A percentile compares a stretch with the other conserved stretches of the same genome.
phyloP scores from a whole-genome alignment of 495 filamentous ascomycete species.

The Tricharina praecox region DNA sequence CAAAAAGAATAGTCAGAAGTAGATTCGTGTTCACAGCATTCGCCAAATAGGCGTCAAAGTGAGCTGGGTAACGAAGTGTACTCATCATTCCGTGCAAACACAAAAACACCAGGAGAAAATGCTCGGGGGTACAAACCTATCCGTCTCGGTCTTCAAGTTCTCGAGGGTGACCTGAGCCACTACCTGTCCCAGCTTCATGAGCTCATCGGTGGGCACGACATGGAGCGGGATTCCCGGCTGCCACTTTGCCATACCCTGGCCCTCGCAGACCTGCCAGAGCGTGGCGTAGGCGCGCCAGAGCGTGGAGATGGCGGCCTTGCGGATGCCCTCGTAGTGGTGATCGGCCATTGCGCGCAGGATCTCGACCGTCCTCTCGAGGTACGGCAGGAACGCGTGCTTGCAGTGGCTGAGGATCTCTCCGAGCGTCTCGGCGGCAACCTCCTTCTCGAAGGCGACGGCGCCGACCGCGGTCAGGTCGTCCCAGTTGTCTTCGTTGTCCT shows the following conservation, averaged over 20 bases:
- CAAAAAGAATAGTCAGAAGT: conserved; percentile 32
- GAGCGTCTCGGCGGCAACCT: conserved; percentile 87
- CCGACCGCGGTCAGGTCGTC: conserved; percentile 50
- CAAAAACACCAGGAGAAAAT: conserved; percentile 13
- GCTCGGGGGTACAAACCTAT: conserved; percentile 50
- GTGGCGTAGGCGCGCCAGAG: conserved; percentile 86
- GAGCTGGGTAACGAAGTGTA: conserved; percentile 92
- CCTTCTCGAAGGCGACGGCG: conserved; percentile 83
- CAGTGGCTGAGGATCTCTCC: conserved; percentile 83
- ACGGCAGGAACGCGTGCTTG: conserved; percentile 59
- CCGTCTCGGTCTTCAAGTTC: conserved; percentile 74
- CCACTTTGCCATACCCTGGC: conserved; percentile 65
- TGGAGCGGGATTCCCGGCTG: conserved; percentile 71
- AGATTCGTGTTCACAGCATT: conserved; percentile 82
- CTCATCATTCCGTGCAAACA: conserved; percentile 55
- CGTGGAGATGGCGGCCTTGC: conserved; percentile 76
- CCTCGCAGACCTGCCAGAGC: conserved; percentile 72
- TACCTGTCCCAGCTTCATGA: conserved; percentile 74
- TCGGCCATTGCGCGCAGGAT: conserved; percentile 60
- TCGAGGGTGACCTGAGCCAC: conserved; percentile 69
- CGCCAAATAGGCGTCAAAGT: conserved; percentile 80
- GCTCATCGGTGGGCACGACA: conserved; percentile 53
- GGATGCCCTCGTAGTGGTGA: conserved; percentile 82
- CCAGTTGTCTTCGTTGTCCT: conserved; percentile 34
- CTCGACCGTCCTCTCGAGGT: conserved; percentile 80